phyloP scores from a whole-genome alignment of 306 rosid species.

The Sechiopsis laciniata region DNA sequence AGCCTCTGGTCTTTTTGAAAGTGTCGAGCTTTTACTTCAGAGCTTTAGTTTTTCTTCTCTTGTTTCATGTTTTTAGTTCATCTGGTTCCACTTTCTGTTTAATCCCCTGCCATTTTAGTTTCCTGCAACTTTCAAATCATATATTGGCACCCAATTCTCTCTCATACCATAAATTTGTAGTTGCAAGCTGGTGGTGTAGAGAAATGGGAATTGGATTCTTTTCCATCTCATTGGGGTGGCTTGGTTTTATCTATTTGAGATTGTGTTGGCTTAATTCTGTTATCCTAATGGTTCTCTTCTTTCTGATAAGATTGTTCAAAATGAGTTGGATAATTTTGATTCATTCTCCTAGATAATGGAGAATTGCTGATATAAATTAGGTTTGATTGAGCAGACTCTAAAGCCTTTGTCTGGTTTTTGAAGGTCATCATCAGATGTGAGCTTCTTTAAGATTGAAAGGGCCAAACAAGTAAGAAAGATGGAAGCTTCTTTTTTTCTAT shows the following conservation, averaged over 20 bases:
- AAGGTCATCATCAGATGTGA: neutral
- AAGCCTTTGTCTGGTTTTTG: neutral
- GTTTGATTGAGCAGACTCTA: neutral
- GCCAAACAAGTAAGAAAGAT: neutral
- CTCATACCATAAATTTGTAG: neutral
- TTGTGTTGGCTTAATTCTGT: neutral
- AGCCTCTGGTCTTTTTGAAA: neutral
- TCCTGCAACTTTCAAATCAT: constrained; percentile 7
- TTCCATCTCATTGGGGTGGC: neutral
- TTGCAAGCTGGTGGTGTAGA: constrained; percentile 12
- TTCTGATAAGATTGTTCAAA: neutral
- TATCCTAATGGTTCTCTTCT: neutral
- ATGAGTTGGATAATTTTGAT: neutral
- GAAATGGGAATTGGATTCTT: constrained; percentile 11
- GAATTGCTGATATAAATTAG: neutral
- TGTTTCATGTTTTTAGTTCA: constrained; percentile 9
- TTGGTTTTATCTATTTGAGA: neutral
- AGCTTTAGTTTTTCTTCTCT: neutral
- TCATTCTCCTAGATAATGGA: neutral
- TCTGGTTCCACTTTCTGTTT: neutral
- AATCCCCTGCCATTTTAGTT: neutral
- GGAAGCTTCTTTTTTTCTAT: neutral
- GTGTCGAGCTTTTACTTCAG: neutral
- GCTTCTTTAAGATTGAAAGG: neutral
- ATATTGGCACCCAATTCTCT: constrained; percentile 9